A percentile compares a stretch with the other conserved stretches of the same genome.
Evolutionary conservation across 352 stramenopile species (phyloP).

Genomic region (Heterotrichella gracilis): DNA sequence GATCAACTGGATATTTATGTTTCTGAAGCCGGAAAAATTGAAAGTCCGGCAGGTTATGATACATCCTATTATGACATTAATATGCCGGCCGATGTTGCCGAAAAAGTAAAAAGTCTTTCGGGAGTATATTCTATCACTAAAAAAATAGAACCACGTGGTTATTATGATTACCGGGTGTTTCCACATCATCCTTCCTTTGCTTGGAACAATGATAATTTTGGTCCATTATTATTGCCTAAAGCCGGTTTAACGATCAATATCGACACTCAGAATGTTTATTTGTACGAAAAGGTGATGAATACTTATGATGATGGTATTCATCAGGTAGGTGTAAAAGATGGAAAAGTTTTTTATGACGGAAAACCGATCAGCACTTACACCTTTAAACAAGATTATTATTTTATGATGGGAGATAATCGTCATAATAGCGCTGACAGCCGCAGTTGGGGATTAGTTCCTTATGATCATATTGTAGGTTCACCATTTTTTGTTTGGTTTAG

Average conservation of each 20-base stretch:
- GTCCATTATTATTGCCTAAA: background rate
- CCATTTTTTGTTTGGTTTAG: background rate
- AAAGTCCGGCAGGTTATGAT: too few relatives aligned
- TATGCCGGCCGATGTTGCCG: background rate
- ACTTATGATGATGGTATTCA: background rate
- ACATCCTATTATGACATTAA: background rate
- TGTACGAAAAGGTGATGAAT: slow-evolving; percentile 6
- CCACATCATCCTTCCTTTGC: background rate
- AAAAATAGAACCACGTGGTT: background rate
- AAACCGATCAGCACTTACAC: background rate
- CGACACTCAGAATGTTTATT: background rate
- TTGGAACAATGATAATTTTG: slow-evolving; percentile 8
- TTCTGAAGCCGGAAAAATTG: background rate
- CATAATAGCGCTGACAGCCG: background rate
- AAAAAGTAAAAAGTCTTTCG: background rate
- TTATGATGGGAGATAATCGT: background rate
- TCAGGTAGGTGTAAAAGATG: background rate
- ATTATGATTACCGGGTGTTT: background rate
- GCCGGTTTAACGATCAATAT: background rate
- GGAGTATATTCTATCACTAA: background rate
- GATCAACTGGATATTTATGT: slow-evolving; percentile 7
- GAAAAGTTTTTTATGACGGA: background rate
- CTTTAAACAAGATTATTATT: background rate
- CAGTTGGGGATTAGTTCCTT: background rate
- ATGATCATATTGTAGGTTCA: background rate